Base-by-base conservation (phyloP, 805 yeast species). In the Vanderwaltozyma yarrowii region DNA sequence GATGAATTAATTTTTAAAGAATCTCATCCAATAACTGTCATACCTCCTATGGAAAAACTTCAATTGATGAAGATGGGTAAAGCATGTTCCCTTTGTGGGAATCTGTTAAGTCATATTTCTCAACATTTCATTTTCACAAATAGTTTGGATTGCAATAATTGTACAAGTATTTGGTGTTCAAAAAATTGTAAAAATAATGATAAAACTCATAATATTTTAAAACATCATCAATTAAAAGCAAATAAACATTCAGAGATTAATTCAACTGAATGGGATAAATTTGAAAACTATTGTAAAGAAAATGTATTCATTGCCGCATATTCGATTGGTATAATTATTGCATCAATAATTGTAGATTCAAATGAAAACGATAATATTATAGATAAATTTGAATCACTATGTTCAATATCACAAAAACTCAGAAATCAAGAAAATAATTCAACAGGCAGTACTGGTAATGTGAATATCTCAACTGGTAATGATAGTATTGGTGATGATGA, bases 41-140 rank as follows among this genome's bases (percentile, higher is more conserved):
- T 82, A 1, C 84, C 89, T 2, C 84, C 81, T 3, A 64, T 83
- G 44, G 85, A 80, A 13, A 75, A 78, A 47, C 60, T 76, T 33
- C 67, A 72, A 28, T 60, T 81, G 41, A 73, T 81, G 47, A 65
- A 70, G 32, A 52, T 58, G 16, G 83, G 87, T 0, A 73, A 73
- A 47, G 82, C 84, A 3, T 84, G 95, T 56, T 65, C 84, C 2
- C 69, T 71, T 51, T 84, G 95, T 64, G 85, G 87, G 0, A 68
- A 70, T 33, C 60, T 77, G 2, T 58, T 78, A 28, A 45, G 42
- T 2, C 47, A 53, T 29, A 43, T 48, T 13, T 45, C 54, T 11
- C 52, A 58, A 7, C 60, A 56, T 33, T 52, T 48, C 27, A 49
- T 64, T 14, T 44, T 62, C 26, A 50, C 52, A 35, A 55, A 62